A percentile compares a stretch with the other conserved stretches of the same genome.
These are phyloP conservation scores for Globisporangium ultimum DNA, from an alignment of 352 stramenopile species.

Conservation along the genomic window DNA sequence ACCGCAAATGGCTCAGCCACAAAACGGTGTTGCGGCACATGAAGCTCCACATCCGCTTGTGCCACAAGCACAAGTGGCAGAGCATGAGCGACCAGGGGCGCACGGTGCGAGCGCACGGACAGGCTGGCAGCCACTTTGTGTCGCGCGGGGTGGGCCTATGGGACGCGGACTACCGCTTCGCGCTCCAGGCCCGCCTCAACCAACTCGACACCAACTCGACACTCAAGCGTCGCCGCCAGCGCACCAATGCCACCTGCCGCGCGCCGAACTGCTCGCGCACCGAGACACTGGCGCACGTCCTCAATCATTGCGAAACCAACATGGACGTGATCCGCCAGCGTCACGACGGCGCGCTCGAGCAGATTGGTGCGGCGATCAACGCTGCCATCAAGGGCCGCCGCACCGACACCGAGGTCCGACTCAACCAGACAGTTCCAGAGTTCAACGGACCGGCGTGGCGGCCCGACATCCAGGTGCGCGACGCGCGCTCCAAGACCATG, in stretches of 20 bases:
- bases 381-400: not conserved
- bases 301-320: slow-evolving; percentile 6
- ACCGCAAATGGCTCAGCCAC: not conserved
- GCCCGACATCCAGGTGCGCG: slow-evolving; percentile 3
- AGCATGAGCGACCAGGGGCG: not conserved
- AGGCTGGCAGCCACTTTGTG: too few species aligned
- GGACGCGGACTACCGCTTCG: slow-evolving; percentile 9
- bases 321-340: slow-evolving; percentile 2
- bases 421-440: not conserved
- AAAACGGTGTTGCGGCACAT: not conserved
- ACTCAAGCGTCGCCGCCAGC: slow-evolving; percentile 8
- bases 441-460: not conserved
- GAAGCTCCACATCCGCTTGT: not conserved
- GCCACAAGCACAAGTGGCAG: not conserved
- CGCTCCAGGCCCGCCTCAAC: slow-evolving; percentile 11
- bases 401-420: too few species aligned
- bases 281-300: slow-evolving; percentile 13
- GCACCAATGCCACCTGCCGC: slow-evolving; percentile 1
- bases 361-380: not conserved
- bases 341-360: slow-evolving; percentile 2
- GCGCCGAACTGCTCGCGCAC: not conserved
- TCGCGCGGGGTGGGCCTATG: not conserved
- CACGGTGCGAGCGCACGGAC: not conserved
- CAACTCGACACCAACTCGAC: slow-evolving; percentile 7
- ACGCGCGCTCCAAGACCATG: not conserved